phyloP scores from a whole-genome alignment of 257 asterid species.

The Ocimum tenuiflorum region DNA sequence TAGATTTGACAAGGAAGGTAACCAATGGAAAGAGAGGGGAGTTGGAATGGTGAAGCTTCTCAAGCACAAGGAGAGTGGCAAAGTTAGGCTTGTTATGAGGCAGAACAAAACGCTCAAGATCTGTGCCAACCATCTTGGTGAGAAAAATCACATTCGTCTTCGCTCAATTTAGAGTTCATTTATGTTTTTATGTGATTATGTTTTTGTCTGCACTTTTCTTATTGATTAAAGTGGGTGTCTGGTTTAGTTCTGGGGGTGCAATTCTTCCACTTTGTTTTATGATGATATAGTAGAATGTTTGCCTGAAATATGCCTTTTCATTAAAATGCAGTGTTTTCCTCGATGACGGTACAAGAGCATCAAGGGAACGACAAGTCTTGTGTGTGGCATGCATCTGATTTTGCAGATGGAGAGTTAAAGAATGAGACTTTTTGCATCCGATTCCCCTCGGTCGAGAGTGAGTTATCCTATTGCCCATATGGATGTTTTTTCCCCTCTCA shows the following conservation, averaged over 20 bases:
- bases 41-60: constrained; percentile 80
- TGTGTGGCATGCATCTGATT: constrained; percentile 86
- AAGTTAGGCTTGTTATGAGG: constrained; percentile 86
- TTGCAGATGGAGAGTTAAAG: constrained; percentile 80
- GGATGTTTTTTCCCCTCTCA: not conserved
- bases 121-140: constrained; percentile 87
- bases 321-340: constrained; percentile 41
- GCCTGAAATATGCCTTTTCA: not conserved
- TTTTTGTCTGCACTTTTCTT: not conserved
- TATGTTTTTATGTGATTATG: not conserved
- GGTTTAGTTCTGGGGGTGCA: not conserved
- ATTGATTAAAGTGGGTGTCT: not conserved
- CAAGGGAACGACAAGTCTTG: constrained; percentile 79
- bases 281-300: not conserved
- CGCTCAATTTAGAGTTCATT: not conserved
- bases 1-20: constrained; percentile 83
- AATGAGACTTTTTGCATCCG: constrained; percentile 71
- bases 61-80: constrained; percentile 62
- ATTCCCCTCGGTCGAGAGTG: constrained; percentile 72
- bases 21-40: constrained; percentile 93
- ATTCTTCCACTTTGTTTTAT: not conserved
- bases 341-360: constrained; percentile 69
- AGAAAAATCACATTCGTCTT: constrained; percentile 4
- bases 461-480: constrained; percentile 19
- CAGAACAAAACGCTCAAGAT: constrained; percentile 87